Evolutionary conservation across 225 moss, liverwort and hornwort genomes (phyloP), one percentile per base, ranked within the genome.

Genomic region (Antitrichia curtipendula): DNA sequence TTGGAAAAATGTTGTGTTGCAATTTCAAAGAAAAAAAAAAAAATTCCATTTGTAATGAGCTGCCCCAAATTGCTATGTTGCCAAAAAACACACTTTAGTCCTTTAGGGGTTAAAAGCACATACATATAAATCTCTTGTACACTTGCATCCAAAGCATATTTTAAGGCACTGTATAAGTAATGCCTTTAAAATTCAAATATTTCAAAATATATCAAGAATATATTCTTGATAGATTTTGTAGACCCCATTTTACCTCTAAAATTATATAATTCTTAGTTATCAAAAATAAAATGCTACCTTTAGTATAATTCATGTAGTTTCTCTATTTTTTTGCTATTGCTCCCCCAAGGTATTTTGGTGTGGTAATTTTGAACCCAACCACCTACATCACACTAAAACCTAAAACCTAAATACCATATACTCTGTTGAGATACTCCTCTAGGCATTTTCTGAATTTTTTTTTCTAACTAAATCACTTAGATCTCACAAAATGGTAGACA

Each of bases 71-170:
- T n/a, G n/a, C n/a, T n/a, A n/a, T n/a, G n/a, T n/a, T n/a, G n/a
- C n/a, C n/a, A n/a, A n/a, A n/a, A n/a, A n/a, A n/a, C n/a, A n/a
- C n/a, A n/a, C n/a, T n/a, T n/a, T n/a, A n/a, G n/a, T n/a, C n/a
- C n/a, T n/a, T n/a, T n/a, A n/a, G n/a, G n/a, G n/a, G n/a, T n/a
- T n/a, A n/a, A n/a, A n/a, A n/a, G 4, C 8, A 13, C 1, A 69
- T 69, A 7, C 8, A 40, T 40, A 7, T 38, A 38, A 68, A 38
- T 38, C 38, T 36, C 10, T 11, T 7, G 3, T 66, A 21, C 11
- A 66, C 6, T 0, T 66, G 1, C 0, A 2, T 12, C 21, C 4
- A 66, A n/a, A 7, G 6, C 7, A 3, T 66, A 21, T n/a, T 21
- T 66, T 36, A 36, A 22, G 4, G 22, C 66, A 22, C 7, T 22